These are phyloP conservation scores for Casaregolazyma lundiana DNA, from an alignment of 1,139 yeast genomes.

Conservation along the genomic window DNA sequence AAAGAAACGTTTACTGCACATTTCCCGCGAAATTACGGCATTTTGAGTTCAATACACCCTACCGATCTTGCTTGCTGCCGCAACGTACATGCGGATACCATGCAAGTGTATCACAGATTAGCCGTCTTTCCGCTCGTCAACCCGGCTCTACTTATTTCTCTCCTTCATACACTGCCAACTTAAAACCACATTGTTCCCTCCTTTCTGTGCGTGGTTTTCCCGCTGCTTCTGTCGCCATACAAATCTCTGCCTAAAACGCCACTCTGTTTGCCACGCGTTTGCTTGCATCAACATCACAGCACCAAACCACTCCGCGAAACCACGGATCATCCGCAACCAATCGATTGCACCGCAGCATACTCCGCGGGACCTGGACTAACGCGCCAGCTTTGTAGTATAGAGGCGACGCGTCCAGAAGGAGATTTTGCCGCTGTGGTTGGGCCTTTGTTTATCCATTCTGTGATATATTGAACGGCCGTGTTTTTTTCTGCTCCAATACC, in stretches of 20 bases:
- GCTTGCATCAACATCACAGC: slow-evolving; percentile 1
- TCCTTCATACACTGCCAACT: too few species aligned
- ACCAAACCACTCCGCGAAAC: neutral
- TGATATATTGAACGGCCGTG: neutral
- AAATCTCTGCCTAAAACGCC: too few species aligned
- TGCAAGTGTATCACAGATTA: too few species aligned
- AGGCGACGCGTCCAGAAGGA: neutral
- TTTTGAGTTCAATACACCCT: too few species aligned
- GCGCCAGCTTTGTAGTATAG: neutral
- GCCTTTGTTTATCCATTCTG: neutral
- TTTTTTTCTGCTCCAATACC: too few species aligned
- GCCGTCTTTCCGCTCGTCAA: too few species aligned
- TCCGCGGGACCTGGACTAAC: neutral
- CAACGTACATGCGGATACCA: too few species aligned
- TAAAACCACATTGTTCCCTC: too few species aligned
- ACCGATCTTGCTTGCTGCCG: too few species aligned
- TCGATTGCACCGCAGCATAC: neutral
- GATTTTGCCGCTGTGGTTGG: neutral
- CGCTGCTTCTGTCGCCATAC: neutral
- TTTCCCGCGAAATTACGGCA: neutral
- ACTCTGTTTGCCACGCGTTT: neutral
- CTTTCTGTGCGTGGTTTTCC: neutral
- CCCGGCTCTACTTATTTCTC: too few species aligned
- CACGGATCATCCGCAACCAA: neutral
- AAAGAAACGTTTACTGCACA: neutral